Conservation (phyloP, 345 rosid genomes). For the Syzygium jambos region DNA sequence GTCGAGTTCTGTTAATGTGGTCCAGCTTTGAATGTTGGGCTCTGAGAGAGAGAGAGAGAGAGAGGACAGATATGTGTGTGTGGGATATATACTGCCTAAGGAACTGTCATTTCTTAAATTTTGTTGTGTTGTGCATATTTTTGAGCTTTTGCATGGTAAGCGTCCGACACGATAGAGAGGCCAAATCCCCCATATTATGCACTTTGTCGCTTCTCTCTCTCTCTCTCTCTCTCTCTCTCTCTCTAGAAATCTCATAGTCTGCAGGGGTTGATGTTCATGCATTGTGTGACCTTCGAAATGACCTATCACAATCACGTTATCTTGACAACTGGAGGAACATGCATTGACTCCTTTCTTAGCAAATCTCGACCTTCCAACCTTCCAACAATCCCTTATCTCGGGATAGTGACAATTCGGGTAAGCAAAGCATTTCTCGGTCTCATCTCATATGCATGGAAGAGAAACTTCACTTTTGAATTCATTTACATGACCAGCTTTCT, state of each 20-base stretch:
- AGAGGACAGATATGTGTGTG: neutral
- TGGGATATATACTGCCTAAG: constrained; percentile 6
- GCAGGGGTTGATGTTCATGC: neutral
- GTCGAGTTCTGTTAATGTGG: neutral
- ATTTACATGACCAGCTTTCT: neutral
- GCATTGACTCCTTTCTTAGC: neutral
- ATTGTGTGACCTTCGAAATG: neutral
- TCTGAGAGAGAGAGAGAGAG: constrained; percentile 8
- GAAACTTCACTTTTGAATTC: neutral
- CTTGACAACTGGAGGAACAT: neutral
- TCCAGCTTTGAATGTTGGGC: constrained; percentile 41
- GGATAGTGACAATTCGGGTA: neutral
- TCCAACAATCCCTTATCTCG: neutral
- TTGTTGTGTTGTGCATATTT: constrained; percentile 22
- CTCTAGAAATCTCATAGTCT: neutral
- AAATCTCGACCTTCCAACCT: neutral
- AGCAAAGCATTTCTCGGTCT: neutral
- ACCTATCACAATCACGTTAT: neutral
- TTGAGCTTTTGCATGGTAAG: constrained; percentile 18
- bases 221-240: neutral
- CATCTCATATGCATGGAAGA: neutral
- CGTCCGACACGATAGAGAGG: constrained; percentile 46
- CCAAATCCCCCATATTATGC: constrained; percentile 39
- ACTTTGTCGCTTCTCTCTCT: constrained; percentile 25
- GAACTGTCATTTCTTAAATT: constrained; percentile 33